phyloP scores from a whole-genome alignment of 2,329 filamentous ascomycete genomes.

The Xylaria multiplex region DNA sequence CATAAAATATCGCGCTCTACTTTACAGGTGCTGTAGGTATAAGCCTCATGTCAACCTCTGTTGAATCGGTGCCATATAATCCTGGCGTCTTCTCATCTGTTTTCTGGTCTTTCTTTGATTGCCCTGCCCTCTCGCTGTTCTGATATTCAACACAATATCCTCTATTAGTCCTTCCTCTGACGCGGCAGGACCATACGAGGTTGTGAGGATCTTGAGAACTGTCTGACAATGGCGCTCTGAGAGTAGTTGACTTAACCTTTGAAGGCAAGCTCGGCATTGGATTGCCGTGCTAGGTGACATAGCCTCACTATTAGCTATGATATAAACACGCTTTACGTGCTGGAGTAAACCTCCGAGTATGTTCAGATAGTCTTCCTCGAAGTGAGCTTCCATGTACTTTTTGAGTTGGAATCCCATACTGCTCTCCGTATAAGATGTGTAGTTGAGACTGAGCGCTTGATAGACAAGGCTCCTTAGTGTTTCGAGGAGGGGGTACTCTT shows the following conservation, averaged over 20 bases:
- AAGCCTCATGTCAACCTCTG: too few relatives aligned
- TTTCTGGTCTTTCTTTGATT: conserved; percentile 11
- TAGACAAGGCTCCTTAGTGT: conserved; percentile 21
- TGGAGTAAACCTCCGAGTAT: conserved; percentile 26
- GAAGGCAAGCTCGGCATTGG: conserved; percentile 18
- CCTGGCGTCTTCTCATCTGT: conserved; percentile 14
- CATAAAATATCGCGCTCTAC: too few relatives aligned
- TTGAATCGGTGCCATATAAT: too few relatives aligned
- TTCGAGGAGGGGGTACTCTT: conserved; percentile 24
- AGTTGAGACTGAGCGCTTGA: conserved; percentile 23
- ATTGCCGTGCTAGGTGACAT: conserved; percentile 20
- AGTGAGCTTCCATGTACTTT: conserved; percentile 3
- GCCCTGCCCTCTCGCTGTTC: background rate
- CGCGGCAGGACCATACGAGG: conserved; percentile 3
- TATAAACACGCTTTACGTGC: conserved; percentile 18
- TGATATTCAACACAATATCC: conserved; percentile 18
- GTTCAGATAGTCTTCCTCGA: conserved; percentile 27
- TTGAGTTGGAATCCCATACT: conserved; percentile 3
- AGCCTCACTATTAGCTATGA: conserved; percentile 26
- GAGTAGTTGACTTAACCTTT: background rate
- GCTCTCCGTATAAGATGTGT: conserved; percentile 7
- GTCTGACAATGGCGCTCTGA: conserved; percentile 18
- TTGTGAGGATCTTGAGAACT: conserved; percentile 25
- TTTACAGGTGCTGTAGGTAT: too few relatives aligned
- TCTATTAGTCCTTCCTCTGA: conserved; percentile 1